Conservation (phyloP, 306 rosid species). For the Fragaria nilgerrensis region DNA sequence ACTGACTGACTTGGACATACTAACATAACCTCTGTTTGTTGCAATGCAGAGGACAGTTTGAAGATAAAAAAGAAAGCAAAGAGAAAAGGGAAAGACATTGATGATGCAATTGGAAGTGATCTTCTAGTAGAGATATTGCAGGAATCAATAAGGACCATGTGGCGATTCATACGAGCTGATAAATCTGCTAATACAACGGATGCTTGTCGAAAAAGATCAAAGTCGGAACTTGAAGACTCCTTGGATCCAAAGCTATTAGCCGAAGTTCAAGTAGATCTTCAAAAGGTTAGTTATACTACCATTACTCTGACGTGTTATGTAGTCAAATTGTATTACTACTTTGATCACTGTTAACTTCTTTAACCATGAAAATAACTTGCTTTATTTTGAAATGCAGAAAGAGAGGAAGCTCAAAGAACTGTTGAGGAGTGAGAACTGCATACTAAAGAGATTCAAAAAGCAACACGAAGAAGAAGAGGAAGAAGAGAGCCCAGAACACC, state of each 20-base stretch:
- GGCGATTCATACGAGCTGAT: constrained; percentile 74
- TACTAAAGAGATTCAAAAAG: constrained; percentile 61
- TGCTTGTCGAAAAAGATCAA: constrained; percentile 30
- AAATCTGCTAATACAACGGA: constrained; percentile 40
- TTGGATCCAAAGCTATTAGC: constrained; percentile 51
- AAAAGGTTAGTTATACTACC: constrained; percentile 43
- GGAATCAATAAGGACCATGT: constrained; percentile 74
- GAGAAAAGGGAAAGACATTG: constrained; percentile 29
- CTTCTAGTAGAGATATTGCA: constrained; percentile 59
- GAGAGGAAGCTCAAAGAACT: constrained; percentile 65
- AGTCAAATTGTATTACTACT: neutral
- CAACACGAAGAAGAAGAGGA: constrained; percentile 50
- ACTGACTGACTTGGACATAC: neutral
- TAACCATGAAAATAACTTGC: neutral
- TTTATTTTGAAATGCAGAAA: constrained; percentile 48
- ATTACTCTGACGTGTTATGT: neutral
- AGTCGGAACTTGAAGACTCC: constrained; percentile 58
- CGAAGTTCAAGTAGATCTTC: constrained; percentile 56
- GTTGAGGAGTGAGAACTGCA: constrained; percentile 66
- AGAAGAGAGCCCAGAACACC: constrained; percentile 53
- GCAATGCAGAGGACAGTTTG: constrained; percentile 52
- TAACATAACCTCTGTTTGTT: constrained; percentile 12
- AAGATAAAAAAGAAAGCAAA: constrained; percentile 47
- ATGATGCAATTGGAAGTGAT: constrained; percentile 51
- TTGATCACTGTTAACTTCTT: neutral